phyloP scores from a whole-genome alignment of 495 filamentous ascomycete species.

The Aspergillus avenaceus region DNA sequence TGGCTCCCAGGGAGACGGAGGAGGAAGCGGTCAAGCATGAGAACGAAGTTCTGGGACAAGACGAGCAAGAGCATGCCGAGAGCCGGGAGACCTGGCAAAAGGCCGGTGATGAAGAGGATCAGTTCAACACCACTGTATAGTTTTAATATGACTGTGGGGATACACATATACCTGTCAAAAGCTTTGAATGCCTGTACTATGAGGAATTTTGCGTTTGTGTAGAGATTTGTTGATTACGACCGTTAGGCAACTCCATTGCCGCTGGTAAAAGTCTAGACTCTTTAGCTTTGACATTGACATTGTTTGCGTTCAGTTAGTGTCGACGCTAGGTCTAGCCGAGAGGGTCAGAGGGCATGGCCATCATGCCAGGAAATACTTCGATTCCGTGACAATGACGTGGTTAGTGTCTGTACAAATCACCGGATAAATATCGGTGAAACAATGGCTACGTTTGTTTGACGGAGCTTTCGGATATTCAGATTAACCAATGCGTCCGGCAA shows the following conservation, averaged over 20 bases:
- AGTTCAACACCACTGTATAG: conserved; percentile 42
- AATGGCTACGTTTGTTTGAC: background rate
- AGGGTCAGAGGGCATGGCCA: no score
- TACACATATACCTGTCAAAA: conserved; percentile 11
- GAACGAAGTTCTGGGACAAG: conserved; percentile 34
- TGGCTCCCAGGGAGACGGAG: conserved; percentile 29
- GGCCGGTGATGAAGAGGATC: conserved; percentile 40
- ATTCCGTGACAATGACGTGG: background rate
- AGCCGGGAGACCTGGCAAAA: conserved; percentile 37
- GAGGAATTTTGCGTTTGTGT: no score
- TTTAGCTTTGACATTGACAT: no score
- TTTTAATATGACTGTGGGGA: background rate
- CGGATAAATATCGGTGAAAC: background rate
- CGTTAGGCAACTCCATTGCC: no score
- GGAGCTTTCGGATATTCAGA: background rate
- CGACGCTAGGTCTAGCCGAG: no score
- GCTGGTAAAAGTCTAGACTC: no score
- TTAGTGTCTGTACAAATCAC: background rate
- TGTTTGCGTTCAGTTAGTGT: no score
- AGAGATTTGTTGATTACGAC: no score
- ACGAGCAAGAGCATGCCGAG: conserved; percentile 34
- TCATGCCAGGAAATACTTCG: background rate
- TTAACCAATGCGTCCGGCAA: no score
- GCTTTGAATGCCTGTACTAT: conserved; percentile 1
- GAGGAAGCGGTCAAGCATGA: conserved; percentile 33